Percentiles rank a stretch among this genome's conserved stretches.
Conservation (phyloP, 1,139 yeast genomes). For the Geotrichum europaeum region DNA sequence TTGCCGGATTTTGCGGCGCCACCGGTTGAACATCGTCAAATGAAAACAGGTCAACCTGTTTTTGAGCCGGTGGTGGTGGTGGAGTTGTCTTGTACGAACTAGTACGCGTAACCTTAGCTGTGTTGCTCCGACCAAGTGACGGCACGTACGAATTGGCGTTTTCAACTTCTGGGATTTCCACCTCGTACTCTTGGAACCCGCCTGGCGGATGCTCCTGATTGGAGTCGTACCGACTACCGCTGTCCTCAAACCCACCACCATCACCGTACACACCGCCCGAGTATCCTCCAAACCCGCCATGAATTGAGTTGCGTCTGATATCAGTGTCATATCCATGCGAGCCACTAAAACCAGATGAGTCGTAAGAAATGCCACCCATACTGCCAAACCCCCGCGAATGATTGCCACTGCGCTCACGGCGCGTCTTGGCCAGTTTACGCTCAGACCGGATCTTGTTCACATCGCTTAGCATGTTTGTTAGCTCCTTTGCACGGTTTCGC, state of each 20-base stretch:
- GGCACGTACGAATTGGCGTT: conserved; percentile 15
- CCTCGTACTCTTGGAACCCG: conserved; percentile 68
- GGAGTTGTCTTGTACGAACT: conserved; percentile 21
- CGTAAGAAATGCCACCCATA: conserved; percentile 32
- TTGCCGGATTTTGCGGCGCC: conserved; percentile 17
- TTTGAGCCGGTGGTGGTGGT: conserved; percentile 17
- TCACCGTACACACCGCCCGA: conserved; percentile 65
- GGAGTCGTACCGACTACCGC: conserved; percentile 9
- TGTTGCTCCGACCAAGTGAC: conserved; percentile 12
- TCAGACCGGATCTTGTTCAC: conserved; percentile 73
- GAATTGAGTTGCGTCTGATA: conserved; percentile 32
- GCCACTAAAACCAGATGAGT: conserved; percentile 25
- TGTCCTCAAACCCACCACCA: conserved; percentile 62
- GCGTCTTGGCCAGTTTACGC: conserved; percentile 79
- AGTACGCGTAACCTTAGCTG: neutral
- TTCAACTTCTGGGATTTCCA: conserved; percentile 21
- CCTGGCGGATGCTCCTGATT: conserved; percentile 31
- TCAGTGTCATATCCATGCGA: conserved; percentile 7
- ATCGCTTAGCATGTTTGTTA: conserved; percentile 65
- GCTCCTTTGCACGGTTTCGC: conserved; percentile 78
- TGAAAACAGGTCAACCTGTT: conserved; percentile 47
- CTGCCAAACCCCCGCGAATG: conserved; percentile 43
- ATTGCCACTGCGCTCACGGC: conserved; percentile 67
- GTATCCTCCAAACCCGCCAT: conserved; percentile 38
- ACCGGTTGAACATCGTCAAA: conserved; percentile 40